Percentiles rank a stretch among this genome's conserved stretches.
Evolutionary conservation across 2,329 filamentous ascomycete genomes (phyloP).

Genomic region (Laburnicola sp.): DNA sequence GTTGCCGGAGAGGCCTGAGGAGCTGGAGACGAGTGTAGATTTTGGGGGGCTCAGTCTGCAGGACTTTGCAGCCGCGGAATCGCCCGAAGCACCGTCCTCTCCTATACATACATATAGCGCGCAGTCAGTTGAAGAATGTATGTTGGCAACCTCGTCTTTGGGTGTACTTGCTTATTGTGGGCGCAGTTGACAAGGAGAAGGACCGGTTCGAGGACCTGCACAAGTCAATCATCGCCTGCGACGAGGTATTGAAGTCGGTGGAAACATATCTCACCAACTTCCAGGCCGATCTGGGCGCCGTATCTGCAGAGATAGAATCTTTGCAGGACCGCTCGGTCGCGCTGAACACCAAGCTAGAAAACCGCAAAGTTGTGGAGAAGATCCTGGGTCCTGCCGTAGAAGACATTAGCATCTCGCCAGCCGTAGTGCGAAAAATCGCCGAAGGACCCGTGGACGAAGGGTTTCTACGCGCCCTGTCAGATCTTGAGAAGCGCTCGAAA

Average conservation of each 20-base stretch:
- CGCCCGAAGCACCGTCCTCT: constrained; percentile 35
- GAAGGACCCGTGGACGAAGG: constrained; percentile 88
- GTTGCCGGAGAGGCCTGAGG: constrained; percentile 49
- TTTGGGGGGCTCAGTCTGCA: constrained; percentile 78
- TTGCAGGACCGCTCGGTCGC: constrained; percentile 83
- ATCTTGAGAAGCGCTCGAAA: constrained; percentile 77
- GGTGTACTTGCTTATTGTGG: constrained; percentile 32
- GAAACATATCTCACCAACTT: constrained; percentile 92
- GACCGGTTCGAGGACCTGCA: constrained; percentile 89
- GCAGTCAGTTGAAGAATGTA: constrained; percentile 74
- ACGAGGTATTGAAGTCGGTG: constrained; percentile 89
- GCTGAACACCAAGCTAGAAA: constrained; percentile 82
- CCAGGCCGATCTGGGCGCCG: constrained; percentile 85
- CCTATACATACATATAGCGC: constrained; percentile 55
- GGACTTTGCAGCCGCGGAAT: constrained; percentile 61
- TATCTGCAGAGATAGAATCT: constrained; percentile 93
- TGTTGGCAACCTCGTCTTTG: constrained; percentile 43
- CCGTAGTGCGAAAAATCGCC: constrained; percentile 79
- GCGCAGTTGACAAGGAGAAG: constrained; percentile 73
- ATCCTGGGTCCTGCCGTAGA: constrained; percentile 86
- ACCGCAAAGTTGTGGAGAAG: constrained; percentile 86
- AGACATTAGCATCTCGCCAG: constrained; percentile 84
- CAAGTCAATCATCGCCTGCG: constrained; percentile 83
- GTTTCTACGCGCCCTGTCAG: constrained; percentile 81
- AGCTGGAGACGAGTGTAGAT: constrained; percentile 68